A percentile compares a stretch with the other conserved stretches of the same genome.
Conservation (phyloP, 768 basidiomycete species). For the Boletus bicolor region DNA sequence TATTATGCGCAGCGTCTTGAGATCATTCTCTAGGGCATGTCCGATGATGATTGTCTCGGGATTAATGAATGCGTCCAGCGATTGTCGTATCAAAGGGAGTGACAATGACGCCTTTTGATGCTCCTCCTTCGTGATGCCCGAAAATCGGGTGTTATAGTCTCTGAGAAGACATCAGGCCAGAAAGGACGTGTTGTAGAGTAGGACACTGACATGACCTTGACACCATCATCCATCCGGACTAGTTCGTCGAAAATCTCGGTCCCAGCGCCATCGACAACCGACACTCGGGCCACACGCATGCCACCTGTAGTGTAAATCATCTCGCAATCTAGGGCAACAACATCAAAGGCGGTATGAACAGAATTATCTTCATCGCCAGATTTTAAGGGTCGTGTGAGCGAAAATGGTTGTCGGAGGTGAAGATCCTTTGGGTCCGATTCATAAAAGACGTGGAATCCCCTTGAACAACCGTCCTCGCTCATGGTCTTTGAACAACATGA, state of each 20-base stretch:
- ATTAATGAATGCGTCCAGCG: slow-evolving; percentile 70
- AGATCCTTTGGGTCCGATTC: slow-evolving; percentile 64
- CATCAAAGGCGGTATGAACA: slow-evolving; percentile 52
- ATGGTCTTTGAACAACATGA: slow-evolving; percentile 75
- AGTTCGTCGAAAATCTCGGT: slow-evolving; percentile 77
- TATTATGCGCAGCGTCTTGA: slow-evolving; percentile 84
- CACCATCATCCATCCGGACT: slow-evolving; percentile 75
- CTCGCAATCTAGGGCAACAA: slow-evolving; percentile 93
- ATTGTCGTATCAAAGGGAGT: slow-evolving; percentile 60
- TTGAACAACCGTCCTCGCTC: slow-evolving; percentile 63
- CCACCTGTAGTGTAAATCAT: slow-evolving; percentile 96
- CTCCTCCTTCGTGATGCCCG: slow-evolving; percentile 65
- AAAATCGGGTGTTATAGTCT: slow-evolving; percentile 91
- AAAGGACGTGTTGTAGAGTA: background rate
- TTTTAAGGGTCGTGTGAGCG: slow-evolving; percentile 36
- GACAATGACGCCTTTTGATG: slow-evolving; percentile 63
- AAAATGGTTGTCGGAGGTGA: slow-evolving; percentile 75
- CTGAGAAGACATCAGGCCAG: slow-evolving; percentile 37
- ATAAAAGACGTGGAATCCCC: slow-evolving; percentile 88
- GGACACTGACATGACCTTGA: slow-evolving; percentile 65
- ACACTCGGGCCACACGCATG: slow-evolving; percentile 85
- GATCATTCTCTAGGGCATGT: slow-evolving; percentile 89
- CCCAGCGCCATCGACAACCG: slow-evolving; percentile 78
- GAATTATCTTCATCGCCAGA: background rate
- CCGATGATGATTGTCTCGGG: slow-evolving; percentile 85